A percentile compares a stretch with the other conserved stretches of the same genome.
phyloP scores from a whole-genome alignment of 148 eudicot genomes.

The Nepenthes mirabilis region DNA sequence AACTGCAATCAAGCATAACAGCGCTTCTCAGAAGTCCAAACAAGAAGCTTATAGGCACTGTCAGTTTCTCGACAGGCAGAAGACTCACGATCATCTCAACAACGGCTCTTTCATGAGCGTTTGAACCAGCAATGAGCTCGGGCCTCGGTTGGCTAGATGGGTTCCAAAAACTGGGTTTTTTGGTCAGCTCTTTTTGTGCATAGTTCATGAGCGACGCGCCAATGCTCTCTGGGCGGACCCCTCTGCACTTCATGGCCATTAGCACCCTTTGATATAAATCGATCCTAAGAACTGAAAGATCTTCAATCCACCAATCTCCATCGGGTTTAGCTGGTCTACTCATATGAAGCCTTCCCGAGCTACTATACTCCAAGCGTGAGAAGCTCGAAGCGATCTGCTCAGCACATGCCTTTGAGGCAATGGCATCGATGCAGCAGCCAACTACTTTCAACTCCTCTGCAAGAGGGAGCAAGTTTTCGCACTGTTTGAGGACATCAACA shows the following conservation, averaged over 20 bases:
- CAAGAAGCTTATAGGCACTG: constrained; percentile 63
- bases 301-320: constrained; percentile 93
- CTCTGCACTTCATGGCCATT: constrained; percentile 83
- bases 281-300: constrained; percentile 62
- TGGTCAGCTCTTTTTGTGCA: constrained; percentile 62
- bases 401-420: constrained; percentile 81
- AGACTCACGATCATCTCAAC: constrained; percentile 77
- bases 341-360: constrained; percentile 95
- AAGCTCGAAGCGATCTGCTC: constrained; percentile 97
- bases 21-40: constrained; percentile 80
- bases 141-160: constrained; percentile 23
- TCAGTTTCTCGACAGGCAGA: constrained; percentile 69
- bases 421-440: constrained; percentile 56
- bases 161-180: constrained; percentile 50
- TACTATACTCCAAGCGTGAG: constrained; percentile 84
- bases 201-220: constrained; percentile 74
- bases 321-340: constrained; percentile 48
- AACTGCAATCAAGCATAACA: constrained; percentile 55
- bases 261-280: constrained; percentile 71
- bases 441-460: constrained; percentile 86
- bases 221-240: constrained; percentile 84
- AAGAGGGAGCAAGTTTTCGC: constrained; percentile 73
- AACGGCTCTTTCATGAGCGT: constrained; percentile 40
- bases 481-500: constrained; percentile 68
- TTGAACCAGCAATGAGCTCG: constrained; percentile 21